Conservation (phyloP, 2,329 filamentous ascomycete species). For the Sclerotinia sclerotiorum region DNA sequence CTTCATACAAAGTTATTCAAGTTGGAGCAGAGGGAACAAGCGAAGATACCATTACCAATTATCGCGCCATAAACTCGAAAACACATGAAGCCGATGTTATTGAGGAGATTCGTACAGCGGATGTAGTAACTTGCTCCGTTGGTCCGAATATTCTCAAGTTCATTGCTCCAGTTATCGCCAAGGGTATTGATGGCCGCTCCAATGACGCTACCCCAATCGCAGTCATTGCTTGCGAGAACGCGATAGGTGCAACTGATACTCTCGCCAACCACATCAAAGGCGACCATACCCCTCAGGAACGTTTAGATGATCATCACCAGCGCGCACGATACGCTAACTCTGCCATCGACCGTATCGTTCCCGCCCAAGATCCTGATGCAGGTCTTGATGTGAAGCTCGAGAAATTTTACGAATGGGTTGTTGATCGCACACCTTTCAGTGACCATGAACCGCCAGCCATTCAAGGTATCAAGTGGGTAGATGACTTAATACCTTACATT, state of each 20-base stretch:
- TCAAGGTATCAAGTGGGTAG: constrained; percentile 88
- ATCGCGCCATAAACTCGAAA: constrained; percentile 95
- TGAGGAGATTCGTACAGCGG: constrained; percentile 81
- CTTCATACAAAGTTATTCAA: constrained; percentile 88
- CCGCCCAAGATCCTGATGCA: constrained; percentile 75
- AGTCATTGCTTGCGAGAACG: constrained; percentile 97
- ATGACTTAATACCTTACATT: constrained; percentile 89
- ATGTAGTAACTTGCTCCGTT: constrained; percentile 94
- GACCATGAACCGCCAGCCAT: constrained; percentile 70
- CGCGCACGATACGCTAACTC: constrained; percentile 94
- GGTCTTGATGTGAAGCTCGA: constrained; percentile 93
- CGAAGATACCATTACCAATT: constrained; percentile 85
- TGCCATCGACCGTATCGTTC: constrained; percentile 97
- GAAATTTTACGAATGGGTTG: constrained; percentile 99
- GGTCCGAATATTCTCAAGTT: constrained; percentile 95
- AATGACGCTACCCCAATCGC: constrained; percentile 65
- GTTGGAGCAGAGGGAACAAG: constrained; percentile 81
- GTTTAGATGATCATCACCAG: constrained; percentile 65
- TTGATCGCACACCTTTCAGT: constrained; percentile 83
- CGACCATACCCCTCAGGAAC: constrained; percentile 67
- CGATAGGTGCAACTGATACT: constrained; percentile 89
- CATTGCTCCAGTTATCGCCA: constrained; percentile 92
- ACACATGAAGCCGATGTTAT: constrained; percentile 78
- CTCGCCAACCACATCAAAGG: constrained; percentile 79
- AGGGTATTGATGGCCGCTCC: constrained; percentile 82